Base-by-base conservation (phyloP, 2,329 filamentous ascomycete species). In the Penicillium aurantiogriseum region DNA sequence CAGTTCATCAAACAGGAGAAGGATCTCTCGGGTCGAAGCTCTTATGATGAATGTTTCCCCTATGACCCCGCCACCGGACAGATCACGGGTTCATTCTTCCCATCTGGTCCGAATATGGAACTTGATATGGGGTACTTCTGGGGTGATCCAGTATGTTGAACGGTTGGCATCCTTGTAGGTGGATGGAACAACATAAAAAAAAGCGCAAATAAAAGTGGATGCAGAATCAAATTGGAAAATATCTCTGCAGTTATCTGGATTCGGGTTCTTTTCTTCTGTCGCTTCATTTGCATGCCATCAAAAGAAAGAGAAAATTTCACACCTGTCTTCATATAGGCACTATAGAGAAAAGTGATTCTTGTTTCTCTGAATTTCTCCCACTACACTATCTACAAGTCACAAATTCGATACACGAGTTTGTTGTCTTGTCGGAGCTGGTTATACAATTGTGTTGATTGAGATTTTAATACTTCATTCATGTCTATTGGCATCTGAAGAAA, bases 81-180 rank as follows among this genome's bases (percentile, higher is more conserved):
- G 46, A 69, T 75, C 0, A 74, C 71, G 0, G 71, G 71, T n/a
- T 74, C 71, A 5, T 73, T 75, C 52, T 75, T 75, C 58, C 72
- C 71, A n/a, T 48, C 61, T 7, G 65, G 62, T 23, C 49, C 60
- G 5, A 70, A 66, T 27, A 42, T 74, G 27, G 71, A 74, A 38
- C 54, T 73, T 44, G 71, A 74, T 25, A 56, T 74, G 56, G 68
- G 65, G 1, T 71, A 68, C 59, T 66, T 70, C 56, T 72, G 69
- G 67, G 67, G 67, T 38, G 70, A 71, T 56, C 63, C 70, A 7
- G 61, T 70, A 9, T 70, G 62, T 31, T 70, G 40, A 65, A 51
- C 19, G 9, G 2, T 11, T 38, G 19, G 2, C 11, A 38, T 25
- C 15, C 5, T 17, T 17, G 9, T 36, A 5, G 11, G 3, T 35